Conservation (phyloP, 352 stramenopile genomes). For the Pythium monospermum region DNA sequence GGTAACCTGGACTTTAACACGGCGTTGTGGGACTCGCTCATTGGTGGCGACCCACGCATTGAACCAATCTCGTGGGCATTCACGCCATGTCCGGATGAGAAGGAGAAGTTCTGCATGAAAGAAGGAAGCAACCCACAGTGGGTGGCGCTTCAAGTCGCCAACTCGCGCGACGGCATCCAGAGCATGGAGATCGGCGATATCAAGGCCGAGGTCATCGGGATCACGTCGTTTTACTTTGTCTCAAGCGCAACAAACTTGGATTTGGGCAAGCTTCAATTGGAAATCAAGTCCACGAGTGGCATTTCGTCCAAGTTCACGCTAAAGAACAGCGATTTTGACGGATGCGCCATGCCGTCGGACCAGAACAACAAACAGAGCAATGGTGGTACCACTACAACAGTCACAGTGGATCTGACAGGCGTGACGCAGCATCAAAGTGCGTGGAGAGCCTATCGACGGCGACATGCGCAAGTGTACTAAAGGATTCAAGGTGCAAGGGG, state of each 20-base stretch:
- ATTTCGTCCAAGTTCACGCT: conserved; percentile 13
- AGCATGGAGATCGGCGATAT: conserved; percentile 43
- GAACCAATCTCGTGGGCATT: conserved; percentile 55
- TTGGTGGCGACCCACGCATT: conserved; percentile 45
- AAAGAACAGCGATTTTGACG: conserved; percentile 2
- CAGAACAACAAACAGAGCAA: conserved; percentile 8
- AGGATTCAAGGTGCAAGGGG: not conserved
- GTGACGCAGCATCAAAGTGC: conserved; percentile 4
- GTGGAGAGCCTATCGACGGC: conserved; percentile 6
- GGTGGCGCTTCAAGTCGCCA: conserved; percentile 56
- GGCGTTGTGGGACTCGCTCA: conserved; percentile 44
- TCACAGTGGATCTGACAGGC: conserved; percentile 8
- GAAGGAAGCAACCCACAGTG: conserved; percentile 60
- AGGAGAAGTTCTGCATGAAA: conserved; percentile 65
- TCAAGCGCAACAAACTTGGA: not conserved
- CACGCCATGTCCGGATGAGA: conserved; percentile 48
- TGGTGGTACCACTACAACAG: not conserved
- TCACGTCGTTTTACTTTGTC: conserved; percentile 15
- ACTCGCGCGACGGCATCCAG: conserved; percentile 43
- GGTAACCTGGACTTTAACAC: conserved; percentile 65
- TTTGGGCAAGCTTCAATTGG: conserved; percentile 5
- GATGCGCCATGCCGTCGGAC: conserved; percentile 8
- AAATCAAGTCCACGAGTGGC: conserved; percentile 9
- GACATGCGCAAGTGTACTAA: conserved; percentile 8
- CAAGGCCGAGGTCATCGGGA: conserved; percentile 35